These are phyloP conservation scores for Sanghuangporus sanghuang DNA, from an alignment of 1,284 basidiomycete genomes.

Conservation along the genomic window DNA sequence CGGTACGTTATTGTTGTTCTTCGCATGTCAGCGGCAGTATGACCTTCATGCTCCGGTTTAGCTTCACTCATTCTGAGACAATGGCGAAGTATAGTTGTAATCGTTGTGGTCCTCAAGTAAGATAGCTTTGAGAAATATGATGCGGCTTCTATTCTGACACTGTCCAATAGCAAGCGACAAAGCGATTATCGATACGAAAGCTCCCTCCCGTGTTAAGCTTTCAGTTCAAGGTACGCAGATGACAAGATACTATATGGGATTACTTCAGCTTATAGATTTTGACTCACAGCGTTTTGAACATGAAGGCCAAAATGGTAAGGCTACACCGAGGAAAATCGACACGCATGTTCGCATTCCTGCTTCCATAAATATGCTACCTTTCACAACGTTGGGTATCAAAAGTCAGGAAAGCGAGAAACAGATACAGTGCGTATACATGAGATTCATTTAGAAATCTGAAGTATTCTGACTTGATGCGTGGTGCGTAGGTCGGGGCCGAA, in stretches of 20 bases:
- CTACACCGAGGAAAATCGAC: slow-evolving; percentile 80
- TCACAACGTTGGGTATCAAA: slow-evolving; percentile 61
- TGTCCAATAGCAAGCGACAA: slow-evolving; percentile 61
- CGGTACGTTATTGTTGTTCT: slow-evolving; percentile 37
- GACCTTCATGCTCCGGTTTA: slow-evolving; percentile 23
- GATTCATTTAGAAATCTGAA: background rate
- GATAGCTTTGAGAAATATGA: background rate
- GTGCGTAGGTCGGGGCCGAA: slow-evolving; percentile 44
- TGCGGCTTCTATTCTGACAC: background rate
- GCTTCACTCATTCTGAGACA: slow-evolving; percentile 75
- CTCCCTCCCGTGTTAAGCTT: slow-evolving; percentile 91
- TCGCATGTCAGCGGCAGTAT: background rate
- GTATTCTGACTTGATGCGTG: background rate
- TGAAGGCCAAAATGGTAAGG: slow-evolving; percentile 52
- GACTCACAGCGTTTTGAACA: slow-evolving; percentile 83
- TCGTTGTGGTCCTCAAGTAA: slow-evolving; percentile 45
- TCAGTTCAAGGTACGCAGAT: slow-evolving; percentile 80
- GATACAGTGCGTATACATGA: slow-evolving; percentile 25
- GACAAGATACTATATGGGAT: background rate
- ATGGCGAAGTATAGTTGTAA: slow-evolving; percentile 65
- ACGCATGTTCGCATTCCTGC: slow-evolving; percentile 80
- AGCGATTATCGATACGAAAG: slow-evolving; percentile 79
- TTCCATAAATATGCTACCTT: slow-evolving; percentile 84
- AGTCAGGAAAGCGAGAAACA: slow-evolving; percentile 31
- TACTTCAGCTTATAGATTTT: background rate